Base-by-base conservation (phyloP, 805 yeast species). In the Wickerhamomyces rabaulensis region DNA sequence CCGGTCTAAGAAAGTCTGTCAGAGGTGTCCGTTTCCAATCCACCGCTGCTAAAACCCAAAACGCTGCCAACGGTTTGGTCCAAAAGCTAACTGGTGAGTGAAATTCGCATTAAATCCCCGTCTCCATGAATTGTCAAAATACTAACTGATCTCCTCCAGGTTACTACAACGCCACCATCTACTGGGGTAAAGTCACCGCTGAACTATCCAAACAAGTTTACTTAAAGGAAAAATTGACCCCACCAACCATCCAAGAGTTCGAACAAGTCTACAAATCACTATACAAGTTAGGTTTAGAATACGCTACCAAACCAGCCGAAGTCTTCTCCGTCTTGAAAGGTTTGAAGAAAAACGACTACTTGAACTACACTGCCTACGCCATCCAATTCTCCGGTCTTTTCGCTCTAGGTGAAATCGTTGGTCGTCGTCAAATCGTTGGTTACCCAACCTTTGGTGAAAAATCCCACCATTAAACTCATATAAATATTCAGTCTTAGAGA, bases 361-460 rank as follows among this genome's bases (percentile, higher is more conserved):
- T 80, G 58, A 81, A 79, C 70, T 86, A 77, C 66, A 84, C 84
- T 58, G 84, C 91, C 35, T 82, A 80, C 70, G 82, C 81, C 56
- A 71, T 90, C 57, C 99, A 94, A 73, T 71, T 92, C 46, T 74
- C 87, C 55, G 99, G 97, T 54, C 78, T 91, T 66, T 94, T 90
- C 71, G 81, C 97, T 23, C 76, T 92, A 41, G 99, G 99, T 66
- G 99, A 94, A 78, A 81, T 91, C 58, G 77, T 94, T 63, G 99
- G 99, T 64, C 89, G 98, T 78, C 86, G 98, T 76, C 81, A 87
- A 62, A 60, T 94, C 51, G 87, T 90, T 63, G 97, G 97, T 57
- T 92, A 94, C 77, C 87, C 87, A 63, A 62, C 75, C 16, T 75
- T 69, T 57, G 82, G 80, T 52, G 27, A 29, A 15, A 79, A 77